phyloP scores from a whole-genome alignment of 257 asterid species.

The Linderniella brevidens region DNA sequence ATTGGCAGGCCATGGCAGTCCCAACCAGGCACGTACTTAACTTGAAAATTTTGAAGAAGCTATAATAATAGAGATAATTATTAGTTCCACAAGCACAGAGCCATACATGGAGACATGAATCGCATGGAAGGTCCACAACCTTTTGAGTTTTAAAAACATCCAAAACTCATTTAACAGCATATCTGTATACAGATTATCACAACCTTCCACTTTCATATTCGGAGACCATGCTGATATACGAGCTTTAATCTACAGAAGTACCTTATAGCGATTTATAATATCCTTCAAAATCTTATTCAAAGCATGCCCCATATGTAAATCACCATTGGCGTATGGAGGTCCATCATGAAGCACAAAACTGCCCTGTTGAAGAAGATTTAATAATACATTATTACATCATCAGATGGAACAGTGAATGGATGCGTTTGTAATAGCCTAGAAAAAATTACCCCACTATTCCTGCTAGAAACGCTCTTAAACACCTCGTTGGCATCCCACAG shows the following conservation, averaged over 20 bases:
- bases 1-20: slow-evolving; percentile 99
- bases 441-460: slow-evolving; percentile 65
- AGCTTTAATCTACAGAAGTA: slow-evolving; percentile 9
- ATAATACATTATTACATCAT: slow-evolving; percentile 9
- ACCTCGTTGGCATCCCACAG: slow-evolving; percentile 90
- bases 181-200: slow-evolving; percentile 7
- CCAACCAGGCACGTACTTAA: slow-evolving; percentile 91
- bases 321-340: slow-evolving; percentile 99
- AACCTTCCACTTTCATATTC: slow-evolving; percentile 5
- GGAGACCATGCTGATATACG: slow-evolving; percentile 1
- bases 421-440: background rate
- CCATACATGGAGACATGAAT: background rate
- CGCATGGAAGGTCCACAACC: too few relatives aligned
- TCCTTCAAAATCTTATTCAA: slow-evolving; percentile 93
- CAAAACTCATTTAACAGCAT: too few relatives aligned
- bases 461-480: slow-evolving; percentile 44
- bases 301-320: slow-evolving; percentile 97
- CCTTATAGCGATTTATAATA: slow-evolving; percentile 94
- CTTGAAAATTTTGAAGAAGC: slow-evolving; percentile 91
- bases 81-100: background rate
- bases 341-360: slow-evolving; percentile 93
- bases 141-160: too few relatives aligned
- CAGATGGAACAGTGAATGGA: too few relatives aligned
- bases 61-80: slow-evolving; percentile 15
- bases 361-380: slow-evolving; percentile 42